A percentile compares a stretch with the other conserved stretches of the same genome.
phyloP scores from a whole-genome alignment of 2,329 filamentous ascomycete species.

The Pseudocercospora vitis region DNA sequence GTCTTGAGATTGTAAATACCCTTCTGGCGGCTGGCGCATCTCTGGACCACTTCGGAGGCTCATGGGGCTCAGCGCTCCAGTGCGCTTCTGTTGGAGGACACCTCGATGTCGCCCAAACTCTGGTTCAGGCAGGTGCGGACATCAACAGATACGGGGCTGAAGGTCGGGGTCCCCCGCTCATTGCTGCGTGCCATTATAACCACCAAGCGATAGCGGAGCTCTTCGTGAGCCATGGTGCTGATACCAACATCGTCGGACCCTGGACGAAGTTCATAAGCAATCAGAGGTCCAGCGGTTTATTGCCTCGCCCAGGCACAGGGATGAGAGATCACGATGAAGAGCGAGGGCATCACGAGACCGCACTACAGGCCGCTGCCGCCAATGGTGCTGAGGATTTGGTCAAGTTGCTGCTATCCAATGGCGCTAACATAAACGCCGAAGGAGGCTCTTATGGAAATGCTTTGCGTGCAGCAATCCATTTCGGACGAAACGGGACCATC shows the following conservation, averaged over 20 bases:
- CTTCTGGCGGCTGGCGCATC: conserved; percentile 86
- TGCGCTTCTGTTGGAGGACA: conserved; percentile 3
- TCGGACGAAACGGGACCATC: conserved; percentile 18
- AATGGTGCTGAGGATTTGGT: conserved; percentile 12
- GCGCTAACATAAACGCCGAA: conserved; percentile 24
- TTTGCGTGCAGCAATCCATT: conserved; percentile 14
- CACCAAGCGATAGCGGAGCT: background rate
- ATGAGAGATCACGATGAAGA: conserved; percentile 1
- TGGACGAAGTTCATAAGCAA: background rate
- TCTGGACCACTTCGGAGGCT: conserved; percentile 23
- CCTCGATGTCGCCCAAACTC: conserved; percentile 18
- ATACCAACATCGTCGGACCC: conserved; percentile 9
- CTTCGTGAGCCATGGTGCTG: conserved; percentile 11
- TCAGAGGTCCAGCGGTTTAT: background rate
- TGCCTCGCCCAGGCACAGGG: background rate
- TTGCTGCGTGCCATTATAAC: conserved; percentile 2
- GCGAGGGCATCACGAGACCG: conserved; percentile 10
- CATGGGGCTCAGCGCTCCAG: background rate
- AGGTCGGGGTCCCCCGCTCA: conserved; percentile 10
- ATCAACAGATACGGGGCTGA: conserved; percentile 15
- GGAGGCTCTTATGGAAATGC: conserved; percentile 14
- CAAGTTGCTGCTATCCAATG: conserved; percentile 21
- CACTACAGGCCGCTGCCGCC: conserved; percentile 19
- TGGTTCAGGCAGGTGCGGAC: conserved; percentile 27
- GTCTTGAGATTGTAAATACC: conserved; percentile 81